Base-by-base conservation (phyloP, 331 rosid genomes). In the Malus hybrid region DNA sequence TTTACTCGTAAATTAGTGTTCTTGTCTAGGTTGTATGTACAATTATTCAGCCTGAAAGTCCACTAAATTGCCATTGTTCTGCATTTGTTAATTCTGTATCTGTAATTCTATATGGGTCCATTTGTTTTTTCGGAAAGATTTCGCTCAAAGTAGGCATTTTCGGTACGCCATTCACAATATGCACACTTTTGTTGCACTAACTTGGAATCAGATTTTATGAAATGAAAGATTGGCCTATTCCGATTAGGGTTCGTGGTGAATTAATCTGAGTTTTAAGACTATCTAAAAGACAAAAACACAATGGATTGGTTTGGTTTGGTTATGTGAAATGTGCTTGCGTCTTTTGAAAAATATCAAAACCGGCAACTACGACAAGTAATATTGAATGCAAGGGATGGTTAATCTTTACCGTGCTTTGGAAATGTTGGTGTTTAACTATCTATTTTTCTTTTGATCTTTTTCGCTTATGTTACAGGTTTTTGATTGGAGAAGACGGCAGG, bases 391-490 rank as follows among this genome's bases (percentile, higher is more conserved):
- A 22, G 42, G 27, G 19, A 73, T 61, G 60, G 28, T 22, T 65
- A 69, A 44, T 44, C 22, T 69, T 67, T 55, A 7, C 52, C 0
- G 28, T 39, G 28, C 61, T 34, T 5, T 0, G 24, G 54, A 32
- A 5, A 7, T 76, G 7, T 36, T 76, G 65, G 65, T 29, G n/a
- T 27, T 54, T 34, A 19, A 24, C 33, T 44, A 1, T 36, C 54
- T 7, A 20, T 65, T 60, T 59, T 42, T 32, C n/a, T 34, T 31
- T 24, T 64, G 13, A 15, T 7, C 32, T 56, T 36, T n/a, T 63
- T 59, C 2, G n/a, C 75, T 73, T 70, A 84, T 93, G 96, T 88
- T 65, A 57, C 89, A 93, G 97, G 96, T 93, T 65, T 72, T 93
- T 65, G 42, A 81, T 66, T 93, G 97, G 97, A 85, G 90, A 80